Base-by-base conservation (phyloP, 176 grass and related monocot species). In the Coix lacrymajobi region DNA sequence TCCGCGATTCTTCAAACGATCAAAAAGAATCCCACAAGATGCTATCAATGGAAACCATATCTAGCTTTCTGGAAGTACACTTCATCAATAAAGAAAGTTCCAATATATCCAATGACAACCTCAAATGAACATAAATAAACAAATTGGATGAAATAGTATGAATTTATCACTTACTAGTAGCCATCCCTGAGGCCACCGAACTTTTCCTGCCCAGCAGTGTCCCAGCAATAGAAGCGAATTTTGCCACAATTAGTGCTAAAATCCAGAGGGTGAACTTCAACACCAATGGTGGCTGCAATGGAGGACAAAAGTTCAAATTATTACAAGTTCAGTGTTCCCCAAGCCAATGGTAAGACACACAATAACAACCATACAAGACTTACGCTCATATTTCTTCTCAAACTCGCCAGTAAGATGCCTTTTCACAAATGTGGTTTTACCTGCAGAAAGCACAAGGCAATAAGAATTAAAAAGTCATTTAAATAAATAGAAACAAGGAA, bases 391-490 rank as follows among this genome's bases (percentile, higher is more conserved):
- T 74, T 92, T 92, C 87, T 93, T 93, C 73, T 93, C 91, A 24
- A 93, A 93, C 15, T 93, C 91, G 1, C 91, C 91, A 85, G 91
- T 94, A 25, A 94, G 92, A 89, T 94, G 92, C 79, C 92, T 91
- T 61, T 94, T 94, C 75, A 94, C 92, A 88, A 93, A 93, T 16
- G 91, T 93, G 7, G 91, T 93, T 83, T 93, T 93, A 46, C 91
- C 91, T 93, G 77, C 63, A 70, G 14, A 56, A 78, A 25, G n/a
- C 14, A n/a, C 10, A 78, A 61, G 20, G 49, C 64, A 11, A 61
- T 2, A 65, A 80, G 38, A 19, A 32, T 33, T 7, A 6, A 15
- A 1, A 61, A 46, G 2, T 8, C 13, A 29, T 19, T 46, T 11
- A 43, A 29, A 9, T n/a, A 58, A 41, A 54, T 4, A 33, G 34